A percentile compares a stretch with the other conserved stretches of the same genome.
Conservation (phyloP, 2,329 filamentous ascomycete genomes). For the Alternaria sp. region DNA sequence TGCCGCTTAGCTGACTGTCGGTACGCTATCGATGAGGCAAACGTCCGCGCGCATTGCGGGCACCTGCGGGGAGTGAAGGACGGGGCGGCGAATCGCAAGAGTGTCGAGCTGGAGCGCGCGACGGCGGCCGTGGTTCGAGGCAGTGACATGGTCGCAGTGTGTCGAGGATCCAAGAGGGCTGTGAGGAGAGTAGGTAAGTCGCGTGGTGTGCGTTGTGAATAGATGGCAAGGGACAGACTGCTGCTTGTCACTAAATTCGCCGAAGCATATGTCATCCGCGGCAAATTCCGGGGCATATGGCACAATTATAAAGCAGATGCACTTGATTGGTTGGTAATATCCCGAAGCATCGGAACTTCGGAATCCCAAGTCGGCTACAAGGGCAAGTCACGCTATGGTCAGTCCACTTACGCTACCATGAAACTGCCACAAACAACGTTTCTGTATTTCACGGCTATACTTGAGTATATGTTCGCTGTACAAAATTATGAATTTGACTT, state of each 20-base stretch:
- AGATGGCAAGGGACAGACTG: constrained; percentile 18
- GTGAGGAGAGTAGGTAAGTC: constrained; percentile 3
- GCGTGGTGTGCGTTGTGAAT: constrained; percentile 14
- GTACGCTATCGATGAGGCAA: constrained; percentile 53
- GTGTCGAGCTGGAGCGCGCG: constrained; percentile 33
- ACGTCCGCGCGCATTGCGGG: constrained; percentile 57
- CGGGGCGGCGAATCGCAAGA: constrained; percentile 39
- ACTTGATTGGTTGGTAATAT: constrained; percentile 23
- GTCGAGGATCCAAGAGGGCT: constrained; percentile 3
- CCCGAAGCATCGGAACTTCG: constrained; percentile 14
- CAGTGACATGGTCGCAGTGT: constrained; percentile 43
- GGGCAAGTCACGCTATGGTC: not conserved
- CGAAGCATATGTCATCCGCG: constrained; percentile 39
- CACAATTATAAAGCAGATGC: constrained; percentile 28
- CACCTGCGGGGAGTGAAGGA: constrained; percentile 45
- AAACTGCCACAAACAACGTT: no score
- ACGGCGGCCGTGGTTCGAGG: constrained; percentile 36
- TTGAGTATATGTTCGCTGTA: no score
- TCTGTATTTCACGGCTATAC: no score
- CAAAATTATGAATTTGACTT: no score
- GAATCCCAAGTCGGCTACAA: not conserved
- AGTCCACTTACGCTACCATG: no score
- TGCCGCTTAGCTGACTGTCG: constrained; percentile 49
- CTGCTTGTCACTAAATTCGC: constrained; percentile 31
- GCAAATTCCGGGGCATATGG: constrained; percentile 25